phyloP scores from a whole-genome alignment of 768 basidiomycete genomes.

The Suillus hirtellus region DNA sequence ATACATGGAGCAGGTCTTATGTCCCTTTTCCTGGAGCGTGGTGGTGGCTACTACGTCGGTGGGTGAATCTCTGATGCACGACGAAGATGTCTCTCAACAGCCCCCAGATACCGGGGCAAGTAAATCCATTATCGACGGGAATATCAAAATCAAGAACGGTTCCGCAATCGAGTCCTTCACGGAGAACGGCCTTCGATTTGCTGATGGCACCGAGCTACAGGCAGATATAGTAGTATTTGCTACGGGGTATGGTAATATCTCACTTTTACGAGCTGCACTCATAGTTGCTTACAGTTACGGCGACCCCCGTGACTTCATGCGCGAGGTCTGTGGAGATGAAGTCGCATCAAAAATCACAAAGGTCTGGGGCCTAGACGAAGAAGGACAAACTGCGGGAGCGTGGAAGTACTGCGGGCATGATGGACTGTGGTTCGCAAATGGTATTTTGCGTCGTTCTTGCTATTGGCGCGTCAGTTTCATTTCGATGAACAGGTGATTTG shows the following conservation, averaged over 20 bases:
- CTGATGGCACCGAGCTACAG: constrained; percentile 30
- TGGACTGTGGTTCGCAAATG: constrained; percentile 34
- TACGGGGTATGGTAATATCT: constrained; percentile 23
- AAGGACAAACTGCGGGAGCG: constrained; percentile 58
- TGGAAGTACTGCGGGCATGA: constrained; percentile 36
- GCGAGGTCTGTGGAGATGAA: constrained; percentile 46
- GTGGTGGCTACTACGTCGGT: constrained; percentile 47
- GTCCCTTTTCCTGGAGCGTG: constrained; percentile 25
- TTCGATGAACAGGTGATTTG: constrained; percentile 22
- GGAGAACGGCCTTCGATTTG: constrained; percentile 28
- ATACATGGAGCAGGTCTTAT: constrained; percentile 33
- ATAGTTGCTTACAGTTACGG: constrained; percentile 40
- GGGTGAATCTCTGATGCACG: constrained; percentile 1
- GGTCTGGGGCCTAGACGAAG: constrained; percentile 62
- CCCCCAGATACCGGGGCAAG: constrained; percentile 39
- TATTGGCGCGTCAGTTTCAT: not conserved
- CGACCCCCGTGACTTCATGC: constrained; percentile 42
- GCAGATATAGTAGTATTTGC: constrained; percentile 36
- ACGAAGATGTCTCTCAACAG: not conserved
- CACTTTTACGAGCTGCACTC: not conserved
- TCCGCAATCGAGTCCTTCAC: constrained; percentile 33
- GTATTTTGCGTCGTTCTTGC: constrained; percentile 9
- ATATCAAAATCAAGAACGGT: constrained; percentile 53
- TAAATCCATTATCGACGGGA: constrained; percentile 44
- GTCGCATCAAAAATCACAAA: constrained; percentile 45